Evolutionary conservation across 2,329 filamentous ascomycete genomes (phyloP), one percentile per base, ranked within the genome.

Genomic region (Setomelanomma holmii): DNA sequence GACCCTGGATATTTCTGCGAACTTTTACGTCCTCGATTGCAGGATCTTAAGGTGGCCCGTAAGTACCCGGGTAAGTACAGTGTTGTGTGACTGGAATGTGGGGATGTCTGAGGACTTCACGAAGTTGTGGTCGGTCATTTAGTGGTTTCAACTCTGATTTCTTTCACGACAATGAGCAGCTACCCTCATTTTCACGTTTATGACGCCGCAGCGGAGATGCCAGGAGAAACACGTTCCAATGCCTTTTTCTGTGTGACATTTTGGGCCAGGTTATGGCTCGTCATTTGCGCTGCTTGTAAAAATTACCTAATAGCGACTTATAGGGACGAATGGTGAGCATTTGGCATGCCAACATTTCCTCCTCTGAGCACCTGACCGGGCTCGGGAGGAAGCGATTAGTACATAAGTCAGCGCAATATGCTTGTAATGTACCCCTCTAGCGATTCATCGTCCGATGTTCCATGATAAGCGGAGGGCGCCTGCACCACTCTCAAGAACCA

Each of bases 261-360:
- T 48, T 52, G 40, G 59, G 58, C 55, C 51, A 55, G 51, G 60
- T 64, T 49, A 49, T 56, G 57, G 27, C 43, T 60, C 60, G 58
- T 68, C 64, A 64, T 64, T 63, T 58, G 59, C 59, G 54, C 58
- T 61, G 46, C 65, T 61, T 56, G 57, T 58, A 56, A 59, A 46
- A 66, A 66, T 74, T 74, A 74, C 65, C 60, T 74, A 74, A 74
- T 74, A 66, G 68, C 60, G 66, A 52, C 41, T 39, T 33, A 45
- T 45, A 45, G 54, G 59, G 54, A 66, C 69, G 65, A 72, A 72
- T 72, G 60, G 67, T 55, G 65, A 62, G 62, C 64, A 57, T 60
- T 63, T 66, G 64, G 64, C 61, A 68, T 56, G 60, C 58, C 61
- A 62, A 50, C 56, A 47, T 53, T 12, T 53, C 40, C 51, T 52